These are phyloP conservation scores for Ganoderma multipileum DNA, from an alignment of 1,284 basidiomycete genomes.

Conservation along the genomic window DNA sequence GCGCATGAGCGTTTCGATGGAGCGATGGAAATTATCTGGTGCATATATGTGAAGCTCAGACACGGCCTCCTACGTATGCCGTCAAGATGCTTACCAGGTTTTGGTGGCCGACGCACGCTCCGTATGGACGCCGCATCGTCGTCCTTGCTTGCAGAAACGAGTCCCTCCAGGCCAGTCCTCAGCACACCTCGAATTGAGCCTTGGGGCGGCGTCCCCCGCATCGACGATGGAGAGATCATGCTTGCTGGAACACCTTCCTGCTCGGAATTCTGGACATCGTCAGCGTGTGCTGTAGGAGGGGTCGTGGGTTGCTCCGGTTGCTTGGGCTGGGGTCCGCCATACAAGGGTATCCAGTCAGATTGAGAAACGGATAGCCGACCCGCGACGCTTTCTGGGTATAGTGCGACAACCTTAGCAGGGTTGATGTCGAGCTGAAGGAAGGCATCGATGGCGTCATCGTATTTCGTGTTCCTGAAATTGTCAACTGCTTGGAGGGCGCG, in stretches of 20 bases:
- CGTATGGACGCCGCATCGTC: slow-evolving; percentile 65
- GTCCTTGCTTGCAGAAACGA: slow-evolving; percentile 59
- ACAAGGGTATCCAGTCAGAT: slow-evolving; percentile 85
- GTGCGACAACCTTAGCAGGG: slow-evolving; percentile 91
- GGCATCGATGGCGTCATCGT: slow-evolving; percentile 82
- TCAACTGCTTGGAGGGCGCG: slow-evolving; percentile 79
- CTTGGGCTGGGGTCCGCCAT: slow-evolving; percentile 77
- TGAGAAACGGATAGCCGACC: slow-evolving; percentile 78
- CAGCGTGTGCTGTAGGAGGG: slow-evolving; percentile 26
- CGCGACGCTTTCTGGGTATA: slow-evolving; percentile 85
- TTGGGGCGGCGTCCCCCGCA: slow-evolving; percentile 47
- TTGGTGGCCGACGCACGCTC: slow-evolving; percentile 41
- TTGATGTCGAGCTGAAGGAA: slow-evolving; percentile 92
- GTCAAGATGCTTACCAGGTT: slow-evolving; percentile 10
- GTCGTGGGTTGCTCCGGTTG: slow-evolving; percentile 29
- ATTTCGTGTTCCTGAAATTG: slow-evolving; percentile 74
- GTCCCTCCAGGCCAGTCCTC: slow-evolving; percentile 59
- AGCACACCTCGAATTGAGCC: slow-evolving; percentile 59
- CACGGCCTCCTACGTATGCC: background rate
- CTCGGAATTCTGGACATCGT: slow-evolving; percentile 34
- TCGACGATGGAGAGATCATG: slow-evolving; percentile 29
- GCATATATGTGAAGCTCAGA: background rate
- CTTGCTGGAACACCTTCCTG: slow-evolving; percentile 24
- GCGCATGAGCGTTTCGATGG: slow-evolving; percentile 72
- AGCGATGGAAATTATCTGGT: slow-evolving; percentile 65